Evolutionary conservation across 2,329 filamentous ascomycete species (phyloP), one percentile per base, ranked within the genome.

Genomic region (Trichophyton verrucosum): DNA sequence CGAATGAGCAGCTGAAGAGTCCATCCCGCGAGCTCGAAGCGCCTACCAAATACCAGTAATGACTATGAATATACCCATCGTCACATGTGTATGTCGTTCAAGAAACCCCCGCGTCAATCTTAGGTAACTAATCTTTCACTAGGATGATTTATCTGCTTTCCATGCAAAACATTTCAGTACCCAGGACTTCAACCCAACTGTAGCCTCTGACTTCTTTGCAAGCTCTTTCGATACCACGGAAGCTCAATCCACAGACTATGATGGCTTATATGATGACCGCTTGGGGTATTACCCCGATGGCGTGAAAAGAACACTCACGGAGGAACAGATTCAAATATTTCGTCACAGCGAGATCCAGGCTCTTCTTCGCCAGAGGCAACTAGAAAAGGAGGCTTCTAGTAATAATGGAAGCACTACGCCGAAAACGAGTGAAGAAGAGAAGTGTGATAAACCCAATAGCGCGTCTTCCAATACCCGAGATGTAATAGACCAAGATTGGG

Each of bases 311-410:
- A 96, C 91, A 17, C 78, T 97, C 67, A 96, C 91, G 8, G 89
- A 96, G 69, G 88, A 91, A 67, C 89, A 96, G 76, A 89, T 96
- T 66, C 83, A 84, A 59, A 92, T 96, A 63, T 96, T 96, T 71
- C 82, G 91, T 63, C 89, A 95, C 70, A 92, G 88, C 1, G 92
- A 97, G 73, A 81, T 95, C 22, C 86, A 94, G 69, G 75, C 82
- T 11, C 76, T 95, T 44, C 77, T 88, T 27, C 82, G 83, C 64
- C 77, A 80, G 62, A 71, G 69, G 60, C 69, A 76, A 64, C 62
- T 73, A 9, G 63, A 75, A 58, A 65, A 70, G n/a, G 66, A 67
- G 11, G 15, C 51, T 27, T 27, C 13, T 55, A 17, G 27, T 20
- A 36, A 11, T 8, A 15, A 17, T n/a, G 9, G n/a, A 27, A 62